Evolutionary conservation across 2,329 filamentous ascomycete genomes (phyloP), one percentile per base, ranked within the genome.

Genomic region (Elsinoe necatrix): DNA sequence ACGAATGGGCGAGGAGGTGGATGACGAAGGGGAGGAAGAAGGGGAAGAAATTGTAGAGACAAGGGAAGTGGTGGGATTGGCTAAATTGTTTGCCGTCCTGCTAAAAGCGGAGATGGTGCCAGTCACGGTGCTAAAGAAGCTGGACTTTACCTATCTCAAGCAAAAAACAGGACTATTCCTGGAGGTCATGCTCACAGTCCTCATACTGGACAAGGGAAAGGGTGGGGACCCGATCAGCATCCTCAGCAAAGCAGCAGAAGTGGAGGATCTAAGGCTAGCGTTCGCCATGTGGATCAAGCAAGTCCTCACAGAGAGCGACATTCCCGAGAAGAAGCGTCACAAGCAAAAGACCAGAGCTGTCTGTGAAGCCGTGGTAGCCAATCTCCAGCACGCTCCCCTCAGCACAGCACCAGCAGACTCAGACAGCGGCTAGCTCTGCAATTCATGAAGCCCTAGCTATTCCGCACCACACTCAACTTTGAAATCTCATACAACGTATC

Each of bases 71-170:
- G 82, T 87, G 62, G 87, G 86, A 63, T 69, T 87, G 25, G 84
- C 82, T 14, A 84, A 83, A 64, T 75, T 87, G 69, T 88, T 80
- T 64, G 84, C 80, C 6, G 75, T 73, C 12, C 71, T 89, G 9
- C 77, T 87, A 41, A 77, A 78, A 0, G 80, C 83, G 34, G 79
- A 77, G n/a, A 75, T 73, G 0, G 66, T 87, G 18, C 74, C 75
- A 2, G 72, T 88, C n/a, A 72, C 75, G 25, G 71, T 79, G 55
- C 65, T 84, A 29, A 84, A 81, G 71, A 83, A 83, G 14, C 78
- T 97, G 43, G 90, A 93, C 61, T 81, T 96, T 55, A 80, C 83
- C 0, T 88, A 87, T 62, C 71, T 95, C 52, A 87, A 89, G 66
- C 74, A 81, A 6, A 90, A 86, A 71, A 89, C 88, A 0, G 83